Evolutionary conservation across 1,139 yeast species (phyloP), one percentile per base, ranked within the genome.

Genomic region (Debaryomyces singareniensis): DNA sequence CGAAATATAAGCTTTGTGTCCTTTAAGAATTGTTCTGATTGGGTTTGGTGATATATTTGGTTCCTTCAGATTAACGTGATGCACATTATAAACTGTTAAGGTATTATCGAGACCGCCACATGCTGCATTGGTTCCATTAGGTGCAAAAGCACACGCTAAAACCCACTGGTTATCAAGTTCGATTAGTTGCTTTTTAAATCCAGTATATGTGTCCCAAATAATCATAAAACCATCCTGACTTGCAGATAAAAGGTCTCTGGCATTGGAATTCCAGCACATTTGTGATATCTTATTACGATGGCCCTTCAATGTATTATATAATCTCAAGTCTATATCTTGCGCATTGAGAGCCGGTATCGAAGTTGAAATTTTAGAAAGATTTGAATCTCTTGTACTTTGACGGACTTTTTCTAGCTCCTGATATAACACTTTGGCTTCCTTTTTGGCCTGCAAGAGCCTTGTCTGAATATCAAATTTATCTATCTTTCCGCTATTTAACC

Each of bases 221-320:
- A 89, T 66, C 64, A 86, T 67, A 47, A 75, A 82, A 2, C 96
- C 96, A 54, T 89, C 96, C 49, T 85, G 95, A 20, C 93, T 78
- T 0, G 87, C 86, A 26, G 87, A 75, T 7, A 86, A 57, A 3
- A 89, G 49, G 25, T 63, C 67, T 25, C 60, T 54, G 11, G 84
- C 73, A 44, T 82, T 80, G 1, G 61, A 49, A 30, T 78, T 70
- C 91, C 95, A 83, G 32, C 75, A 66, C 39, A 83, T 61, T 37
- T 76, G 76, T 12, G 78, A 70, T 14, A 87, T 71, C 49, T 87
- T 85, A 44, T 78, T 81, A 40, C 71, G 75, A 51, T 87, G 96
- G 0, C 95, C 96, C 37, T 61, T 68, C 29, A 83, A 60, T 0
- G 73, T 62, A 33, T 53, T 51, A 37, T 61, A 60, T 15, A 60